Conservation (phyloP, 805 yeast species). For the Kodamaea nitidulidarum region DNA sequence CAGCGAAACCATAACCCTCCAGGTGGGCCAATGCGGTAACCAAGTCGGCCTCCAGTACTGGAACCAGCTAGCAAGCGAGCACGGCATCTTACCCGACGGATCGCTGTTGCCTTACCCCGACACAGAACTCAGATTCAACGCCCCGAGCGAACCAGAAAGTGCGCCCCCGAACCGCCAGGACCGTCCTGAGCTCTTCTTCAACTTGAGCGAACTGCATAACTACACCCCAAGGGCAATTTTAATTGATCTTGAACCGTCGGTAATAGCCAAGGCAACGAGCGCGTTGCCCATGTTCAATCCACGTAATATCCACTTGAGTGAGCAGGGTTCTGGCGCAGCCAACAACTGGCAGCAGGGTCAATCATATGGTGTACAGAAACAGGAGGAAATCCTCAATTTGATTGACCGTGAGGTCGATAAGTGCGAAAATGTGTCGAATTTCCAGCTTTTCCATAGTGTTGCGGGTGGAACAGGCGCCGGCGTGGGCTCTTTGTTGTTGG, state of each 20-base stretch:
- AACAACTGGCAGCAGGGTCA: slow-evolving; percentile 95
- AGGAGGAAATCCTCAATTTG: slow-evolving; percentile 75
- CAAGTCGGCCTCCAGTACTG: slow-evolving; percentile 92
- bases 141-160: slow-evolving; percentile 13
- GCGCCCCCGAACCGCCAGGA: slow-evolving; percentile 44
- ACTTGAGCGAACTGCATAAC: slow-evolving; percentile 64
- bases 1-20: slow-evolving; percentile 67
- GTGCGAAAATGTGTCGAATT: slow-evolving; percentile 85
- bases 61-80: slow-evolving; percentile 84
- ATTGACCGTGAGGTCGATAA: slow-evolving; percentile 87
- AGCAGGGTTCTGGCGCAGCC: slow-evolving; percentile 91
- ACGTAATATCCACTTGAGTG: slow-evolving; percentile 70
- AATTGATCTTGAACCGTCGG: slow-evolving; percentile 88
- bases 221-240: slow-evolving; percentile 87
- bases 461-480: slow-evolving; percentile 99
- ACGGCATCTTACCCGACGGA: slow-evolving; percentile 73
- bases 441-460: slow-evolving; percentile 87
- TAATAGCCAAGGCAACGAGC: slow-evolving; percentile 58
- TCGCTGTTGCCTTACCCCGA: slow-evolving; percentile 37
- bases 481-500: slow-evolving; percentile 78
- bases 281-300: slow-evolving; percentile 71
- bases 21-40: slow-evolving; percentile 94
- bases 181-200: slow-evolving; percentile 80
- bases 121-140: slow-evolving; percentile 6
- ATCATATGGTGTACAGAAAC: slow-evolving; percentile 61